Conservation (phyloP, 2,329 filamentous ascomycete species). For the Fusarium sp. region DNA sequence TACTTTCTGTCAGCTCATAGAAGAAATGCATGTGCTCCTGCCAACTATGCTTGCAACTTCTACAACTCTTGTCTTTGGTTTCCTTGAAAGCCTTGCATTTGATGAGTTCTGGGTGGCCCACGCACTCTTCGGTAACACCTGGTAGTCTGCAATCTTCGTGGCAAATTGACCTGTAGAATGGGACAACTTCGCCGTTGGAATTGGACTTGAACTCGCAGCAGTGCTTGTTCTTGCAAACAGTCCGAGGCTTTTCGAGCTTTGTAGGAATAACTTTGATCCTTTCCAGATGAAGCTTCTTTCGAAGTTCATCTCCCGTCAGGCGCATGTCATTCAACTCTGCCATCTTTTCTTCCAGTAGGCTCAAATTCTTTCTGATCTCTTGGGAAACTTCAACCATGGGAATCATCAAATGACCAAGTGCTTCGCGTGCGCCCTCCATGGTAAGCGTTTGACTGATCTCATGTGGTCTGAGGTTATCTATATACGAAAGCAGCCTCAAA, state of each 20-base stretch:
- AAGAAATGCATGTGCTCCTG: constrained; percentile 21
- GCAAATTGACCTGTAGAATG: constrained; percentile 24
- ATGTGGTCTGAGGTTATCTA: constrained; percentile 18
- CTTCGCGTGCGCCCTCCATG: constrained; percentile 21
- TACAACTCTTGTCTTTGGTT: background rate
- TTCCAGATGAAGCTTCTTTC: constrained; percentile 1
- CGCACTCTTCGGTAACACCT: background rate
- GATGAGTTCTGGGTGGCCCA: background rate
- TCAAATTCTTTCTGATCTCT: constrained; percentile 8
- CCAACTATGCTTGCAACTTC: constrained; percentile 7
- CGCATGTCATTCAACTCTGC: constrained; percentile 1
- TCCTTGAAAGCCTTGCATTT: constrained; percentile 1
- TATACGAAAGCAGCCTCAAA: constrained; percentile 4
- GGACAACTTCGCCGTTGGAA: background rate
- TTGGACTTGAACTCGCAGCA: constrained; percentile 23
- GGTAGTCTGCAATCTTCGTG: constrained; percentile 15
- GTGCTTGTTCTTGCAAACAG: constrained; percentile 6
- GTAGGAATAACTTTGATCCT: background rate
- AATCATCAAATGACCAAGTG: constrained; percentile 4
- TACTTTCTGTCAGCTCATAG: constrained; percentile 6
- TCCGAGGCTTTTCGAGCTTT: constrained; percentile 9
- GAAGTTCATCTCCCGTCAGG: background rate
- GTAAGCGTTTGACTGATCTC: constrained; percentile 27
- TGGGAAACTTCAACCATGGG: constrained; percentile 32
- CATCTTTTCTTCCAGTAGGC: background rate